A percentile compares a stretch with the other conserved stretches of the same genome.
phyloP scores from a whole-genome alignment of 805 yeast genomes.

The Kluyveromyces lactis region DNA sequence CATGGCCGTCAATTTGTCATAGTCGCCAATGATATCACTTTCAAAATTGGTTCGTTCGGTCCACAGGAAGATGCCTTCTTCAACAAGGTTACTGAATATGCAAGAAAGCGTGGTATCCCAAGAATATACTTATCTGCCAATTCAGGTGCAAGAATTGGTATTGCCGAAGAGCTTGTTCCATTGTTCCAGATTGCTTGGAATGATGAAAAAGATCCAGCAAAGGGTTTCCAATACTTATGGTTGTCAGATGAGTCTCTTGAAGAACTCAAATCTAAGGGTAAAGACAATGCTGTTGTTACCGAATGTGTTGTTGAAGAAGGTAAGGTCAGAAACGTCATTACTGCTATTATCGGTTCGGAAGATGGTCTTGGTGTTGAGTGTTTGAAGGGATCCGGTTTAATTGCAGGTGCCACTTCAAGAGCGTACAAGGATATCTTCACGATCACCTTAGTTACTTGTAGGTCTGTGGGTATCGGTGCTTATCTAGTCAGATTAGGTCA shows the following conservation, averaged over 20 bases:
- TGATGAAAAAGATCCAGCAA: slow-evolving; percentile 59
- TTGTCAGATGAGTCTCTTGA: slow-evolving; percentile 59
- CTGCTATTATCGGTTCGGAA: slow-evolving; percentile 83
- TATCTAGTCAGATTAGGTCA: slow-evolving; percentile 96
- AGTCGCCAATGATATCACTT: slow-evolving; percentile 95
- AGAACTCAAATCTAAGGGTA: slow-evolving; percentile 49
- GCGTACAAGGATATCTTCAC: slow-evolving; percentile 98
- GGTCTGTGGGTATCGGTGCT: slow-evolving; percentile 99
- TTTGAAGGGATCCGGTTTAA: slow-evolving; percentile 94
- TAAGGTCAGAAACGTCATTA: slow-evolving; percentile 72
- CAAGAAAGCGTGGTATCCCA: slow-evolving; percentile 87
- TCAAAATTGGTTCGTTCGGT: slow-evolving; percentile 97
- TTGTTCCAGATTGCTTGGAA: slow-evolving; percentile 90
- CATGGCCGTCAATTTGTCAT: slow-evolving; percentile 88
- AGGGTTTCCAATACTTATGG: slow-evolving; percentile 88
- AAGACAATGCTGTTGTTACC: slow-evolving; percentile 55
- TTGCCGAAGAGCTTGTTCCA: slow-evolving; percentile 93
- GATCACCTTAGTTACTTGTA: slow-evolving; percentile 95
- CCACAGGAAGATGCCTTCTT: slow-evolving; percentile 92
- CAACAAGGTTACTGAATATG: slow-evolving; percentile 85
- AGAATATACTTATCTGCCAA: slow-evolving; percentile 93
- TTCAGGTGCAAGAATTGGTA: slow-evolving; percentile 98
- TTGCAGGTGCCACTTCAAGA: slow-evolving; percentile 97
- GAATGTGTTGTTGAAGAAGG: slow-evolving; percentile 81
- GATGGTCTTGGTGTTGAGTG: slow-evolving; percentile 99